Evolutionary conservation across 1,139 yeast species (phyloP), one percentile per base, ranked within the genome.

Genomic region (Blastobotrys elegans): DNA sequence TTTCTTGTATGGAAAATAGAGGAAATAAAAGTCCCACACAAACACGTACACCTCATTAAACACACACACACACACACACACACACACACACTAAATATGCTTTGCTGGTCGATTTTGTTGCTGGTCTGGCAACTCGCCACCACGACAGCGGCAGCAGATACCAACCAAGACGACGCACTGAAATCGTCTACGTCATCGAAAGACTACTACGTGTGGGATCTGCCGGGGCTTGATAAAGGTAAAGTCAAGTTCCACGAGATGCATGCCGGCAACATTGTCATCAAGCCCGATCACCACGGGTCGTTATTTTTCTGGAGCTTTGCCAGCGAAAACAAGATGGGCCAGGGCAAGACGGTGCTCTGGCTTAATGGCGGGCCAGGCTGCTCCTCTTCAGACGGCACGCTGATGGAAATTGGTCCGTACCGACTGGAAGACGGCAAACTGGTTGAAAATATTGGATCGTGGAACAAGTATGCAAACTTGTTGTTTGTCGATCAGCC

Each of bases 371-470:
- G 99, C 38, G 76, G 76, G 2, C 75, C 75, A 2, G 99, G 99
- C 0, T 92, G 99, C 64, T 88, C 97, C 2, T 88, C 96, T 0
- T 81, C 92, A 94, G 98, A 92, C 66, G 99, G 99, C 2, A 96
- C 96, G 0, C 65, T 92, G 53, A 80, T 92, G 79, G 99, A 94
- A 64, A 69, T 82, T 2, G 99, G 99, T 0, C 97, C 98, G 0
- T 77, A 89, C 50, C 71, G 96, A 50, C 73, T 89, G 17, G 66
- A 71, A 52, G 56, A 65, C 0, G 64, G 75, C 10, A 62, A 77
- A 47, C 66, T 74, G 5, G 68, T 69, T 52, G 56, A 65, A 20
- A 89, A 89, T 64, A 63, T 73, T 3, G 97, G 96, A 0, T 77
- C 95, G 2, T 92, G 98, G 98, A 82, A 84, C 63, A 79, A 83